Conservation (phyloP, 2,329 filamentous ascomycete genomes). For the Botrytis deweyae region DNA sequence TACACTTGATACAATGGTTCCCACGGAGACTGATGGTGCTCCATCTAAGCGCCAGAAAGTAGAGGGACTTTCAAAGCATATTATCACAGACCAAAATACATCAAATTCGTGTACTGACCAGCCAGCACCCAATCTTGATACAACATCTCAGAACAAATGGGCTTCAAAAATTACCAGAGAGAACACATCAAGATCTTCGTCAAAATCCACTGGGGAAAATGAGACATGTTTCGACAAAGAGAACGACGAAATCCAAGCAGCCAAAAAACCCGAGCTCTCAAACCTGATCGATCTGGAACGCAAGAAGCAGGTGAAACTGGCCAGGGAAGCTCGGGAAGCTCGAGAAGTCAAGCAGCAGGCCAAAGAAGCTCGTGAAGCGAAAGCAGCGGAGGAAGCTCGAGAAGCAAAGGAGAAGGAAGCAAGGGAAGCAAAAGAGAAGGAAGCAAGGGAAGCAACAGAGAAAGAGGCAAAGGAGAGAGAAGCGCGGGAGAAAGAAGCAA, state of each 20-base stretch:
- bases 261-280: constrained; percentile 37
- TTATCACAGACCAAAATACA: constrained; percentile 30
- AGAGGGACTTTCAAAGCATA: constrained; percentile 40
- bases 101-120: constrained; percentile 36
- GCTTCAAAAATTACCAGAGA: not conserved
- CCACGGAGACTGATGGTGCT: constrained; percentile 53
- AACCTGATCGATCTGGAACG: constrained; percentile 27
- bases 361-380: constrained; percentile 30
- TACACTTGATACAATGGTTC: constrained; percentile 45
- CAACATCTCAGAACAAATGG: constrained; percentile 27
- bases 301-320: constrained; percentile 28
- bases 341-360: constrained; percentile 38
- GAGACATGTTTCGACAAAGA: constrained; percentile 42
- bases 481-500: constrained; percentile 28
- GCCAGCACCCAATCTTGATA: constrained; percentile 27
- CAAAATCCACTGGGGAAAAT: not conserved
- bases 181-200: not conserved
- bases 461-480: constrained; percentile 21
- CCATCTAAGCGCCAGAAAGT: constrained; percentile 58
- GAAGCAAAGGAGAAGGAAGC: constrained; percentile 34
- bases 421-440: constrained; percentile 41
- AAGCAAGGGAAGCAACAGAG: constrained; percentile 32
- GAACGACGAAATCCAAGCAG: constrained; percentile 32
- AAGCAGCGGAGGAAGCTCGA: constrained; percentile 31
- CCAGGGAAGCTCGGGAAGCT: constrained; percentile 38